A percentile compares a stretch with the other conserved stretches of the same genome.
Conservation (phyloP, 23 red algal genomes). For the Gracilaria domingensis region DNA sequence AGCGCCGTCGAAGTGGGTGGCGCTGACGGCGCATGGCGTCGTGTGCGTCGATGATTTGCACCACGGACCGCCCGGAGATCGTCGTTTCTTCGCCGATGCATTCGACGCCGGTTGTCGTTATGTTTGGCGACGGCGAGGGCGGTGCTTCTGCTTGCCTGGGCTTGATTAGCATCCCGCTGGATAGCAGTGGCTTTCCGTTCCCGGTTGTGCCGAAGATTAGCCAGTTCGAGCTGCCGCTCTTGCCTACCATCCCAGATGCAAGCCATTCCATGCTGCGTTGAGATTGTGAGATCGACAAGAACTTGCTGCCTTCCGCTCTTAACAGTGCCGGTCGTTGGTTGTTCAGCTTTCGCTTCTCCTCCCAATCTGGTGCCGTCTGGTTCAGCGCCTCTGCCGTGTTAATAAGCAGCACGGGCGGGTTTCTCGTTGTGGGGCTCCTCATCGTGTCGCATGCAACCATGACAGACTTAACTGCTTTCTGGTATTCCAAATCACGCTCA, state of each 20-base stretch:
- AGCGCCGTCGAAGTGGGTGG: slow-evolving; percentile 9
- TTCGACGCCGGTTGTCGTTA: background rate
- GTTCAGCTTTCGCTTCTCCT: slow-evolving; percentile 26
- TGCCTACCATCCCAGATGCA: background rate
- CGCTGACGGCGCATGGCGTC: background rate
- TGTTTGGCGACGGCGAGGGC: background rate
- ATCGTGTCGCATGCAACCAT: slow-evolving; percentile 15
- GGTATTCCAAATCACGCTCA: background rate
- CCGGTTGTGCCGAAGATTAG: slow-evolving; percentile 9
- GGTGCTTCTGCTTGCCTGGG: too few species aligned
- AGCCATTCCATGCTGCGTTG: slow-evolving; percentile 22
- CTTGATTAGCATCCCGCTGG: background rate
- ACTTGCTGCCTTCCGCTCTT: background rate
- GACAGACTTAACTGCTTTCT: background rate
- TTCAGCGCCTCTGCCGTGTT: slow-evolving; percentile 29
- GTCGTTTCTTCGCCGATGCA: slow-evolving; percentile 20
- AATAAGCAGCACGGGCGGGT: slow-evolving; percentile 8
- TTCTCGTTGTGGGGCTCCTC: background rate
- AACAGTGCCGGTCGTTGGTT: slow-evolving; percentile 23
- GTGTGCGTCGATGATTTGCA: background rate
- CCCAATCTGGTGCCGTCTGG: slow-evolving; percentile 19
- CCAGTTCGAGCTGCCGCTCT: slow-evolving; percentile 2
- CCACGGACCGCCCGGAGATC: background rate
- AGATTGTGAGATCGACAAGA: slow-evolving; percentile 9
- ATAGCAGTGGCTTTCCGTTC: slow-evolving; percentile 4